Evolutionary conservation across 2,329 filamentous ascomycete genomes (phyloP).

Genomic region (Ophiostoma perfectum): DNA sequence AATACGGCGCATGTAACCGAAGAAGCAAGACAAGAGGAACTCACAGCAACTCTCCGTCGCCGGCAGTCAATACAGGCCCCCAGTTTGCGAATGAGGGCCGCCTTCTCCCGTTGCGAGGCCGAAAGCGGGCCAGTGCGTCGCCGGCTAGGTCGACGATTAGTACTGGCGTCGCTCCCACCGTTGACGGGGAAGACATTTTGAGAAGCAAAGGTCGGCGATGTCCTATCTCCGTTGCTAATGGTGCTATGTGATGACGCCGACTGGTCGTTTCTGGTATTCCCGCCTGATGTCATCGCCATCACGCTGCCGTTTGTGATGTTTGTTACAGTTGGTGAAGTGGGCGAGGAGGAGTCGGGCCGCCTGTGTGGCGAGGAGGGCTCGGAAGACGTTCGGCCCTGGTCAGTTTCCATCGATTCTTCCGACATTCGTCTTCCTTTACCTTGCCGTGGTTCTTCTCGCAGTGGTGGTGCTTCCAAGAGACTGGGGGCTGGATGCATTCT

Average conservation of each 20-base stretch:
- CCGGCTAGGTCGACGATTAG: constrained; percentile 50
- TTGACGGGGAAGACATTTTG: constrained; percentile 52
- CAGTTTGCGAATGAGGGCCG: constrained; percentile 54
- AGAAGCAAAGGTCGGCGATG: constrained; percentile 43
- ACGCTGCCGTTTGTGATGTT: constrained; percentile 41
- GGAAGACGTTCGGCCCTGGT: constrained; percentile 27
- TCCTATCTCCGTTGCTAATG: constrained; percentile 42
- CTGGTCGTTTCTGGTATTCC: constrained; percentile 36
- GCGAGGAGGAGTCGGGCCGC: constrained; percentile 49
- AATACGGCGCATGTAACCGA: not conserved
- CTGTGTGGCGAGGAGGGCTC: constrained; percentile 32
- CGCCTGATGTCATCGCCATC: constrained; percentile 33
- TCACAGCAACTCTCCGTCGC: constrained; percentile 21
- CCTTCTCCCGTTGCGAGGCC: constrained; percentile 53
- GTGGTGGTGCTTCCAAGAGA: constrained; percentile 33
- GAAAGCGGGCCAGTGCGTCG: constrained; percentile 56
- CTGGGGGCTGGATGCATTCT: constrained; percentile 35
- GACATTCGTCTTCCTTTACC: constrained; percentile 27
- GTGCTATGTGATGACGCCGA: not conserved
- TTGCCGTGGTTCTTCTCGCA: constrained; percentile 28
- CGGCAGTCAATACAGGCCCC: constrained; percentile 52
- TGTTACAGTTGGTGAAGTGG: constrained; percentile 48
- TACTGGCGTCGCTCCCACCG: constrained; percentile 51
- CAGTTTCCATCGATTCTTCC: constrained; percentile 22
- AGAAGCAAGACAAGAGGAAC: constrained; percentile 12